Evolutionary conservation across 345 rosid species (phyloP), one percentile per base, ranked within the genome.

Genomic region (Gossypium bickii): DNA sequence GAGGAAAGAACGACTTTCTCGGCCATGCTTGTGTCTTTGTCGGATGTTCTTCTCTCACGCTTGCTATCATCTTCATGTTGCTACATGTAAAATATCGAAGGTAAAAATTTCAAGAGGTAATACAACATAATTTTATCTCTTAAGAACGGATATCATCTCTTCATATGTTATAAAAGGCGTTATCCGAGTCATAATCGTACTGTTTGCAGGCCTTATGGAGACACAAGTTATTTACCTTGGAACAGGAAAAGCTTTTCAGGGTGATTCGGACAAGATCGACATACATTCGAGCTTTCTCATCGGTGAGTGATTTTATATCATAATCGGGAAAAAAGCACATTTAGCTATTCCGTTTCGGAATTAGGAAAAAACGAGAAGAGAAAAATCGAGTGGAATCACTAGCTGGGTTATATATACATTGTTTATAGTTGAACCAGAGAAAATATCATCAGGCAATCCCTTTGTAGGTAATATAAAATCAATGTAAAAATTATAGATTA

Each of bases 1-100:
- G 97, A 60, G 94, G 94, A 76, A 90, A 82, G 84, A 92, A 92
- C 47, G 93, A 90, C 83, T 92, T 92, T 65, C 92, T 89, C 25
- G 97, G 97, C n/a, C 64, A 79, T 76, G 85, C 97, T 51, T 92
- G 85, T 80, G 10, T 90, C 66, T 82, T 89, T 51, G 81, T 89
- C 69, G 97, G 97, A 72, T 79, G 85, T 67, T 85, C 86, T 71
- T 86, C 90, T 60, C 76, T 92, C 25, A 43, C 84, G 74, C 69
- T 90, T 67, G 82, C 94, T 67, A 61, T 86, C 66, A 82, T 86
- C 76, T 90, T 92, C 88, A 49, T 80, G 82, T 75, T 92, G 80
- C 88, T 92, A 71, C 97, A 90, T 80, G 20, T 92, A 73, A 90
- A 86, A 76, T 81, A 74, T 70, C 90, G 86, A 29, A 88, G 93